Conservation (phyloP, 768 basidiomycete species). For the Macrolepiota albuminosa region DNA sequence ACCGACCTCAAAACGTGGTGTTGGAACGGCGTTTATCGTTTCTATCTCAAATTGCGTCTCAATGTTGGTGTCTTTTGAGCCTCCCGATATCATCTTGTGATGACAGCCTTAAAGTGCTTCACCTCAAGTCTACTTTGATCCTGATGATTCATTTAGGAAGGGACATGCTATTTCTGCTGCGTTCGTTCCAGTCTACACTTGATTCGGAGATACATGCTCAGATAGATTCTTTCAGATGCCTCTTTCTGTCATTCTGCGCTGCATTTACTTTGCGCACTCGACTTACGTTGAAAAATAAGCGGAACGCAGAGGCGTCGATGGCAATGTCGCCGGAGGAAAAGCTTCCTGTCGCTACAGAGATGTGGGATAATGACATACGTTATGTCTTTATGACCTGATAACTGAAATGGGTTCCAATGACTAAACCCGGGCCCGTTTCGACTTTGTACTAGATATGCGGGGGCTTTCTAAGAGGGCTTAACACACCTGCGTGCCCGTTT, state of each 20-base stretch:
- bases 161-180: conserved; percentile 54
- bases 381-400: conserved; percentile 49
- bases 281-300: conserved; percentile 37
- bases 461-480: no score
- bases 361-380: conserved; percentile 47
- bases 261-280: conserved; percentile 43
- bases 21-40: conserved; percentile 56
- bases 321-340: conserved; percentile 9
- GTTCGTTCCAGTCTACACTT: conserved; percentile 21
- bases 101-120: conserved; percentile 34
- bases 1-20: conserved; percentile 56
- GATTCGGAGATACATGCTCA: background rate
- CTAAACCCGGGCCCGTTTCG: no score
- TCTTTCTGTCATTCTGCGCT: conserved; percentile 36
- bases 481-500: no score
- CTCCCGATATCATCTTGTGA: background rate
- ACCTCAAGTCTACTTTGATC: conserved; percentile 55
- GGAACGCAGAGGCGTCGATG: conserved; percentile 25
- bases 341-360: conserved; percentile 23
- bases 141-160: conserved; percentile 43
- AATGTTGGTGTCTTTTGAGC: conserved; percentile 31
- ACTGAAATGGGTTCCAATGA: background rate
- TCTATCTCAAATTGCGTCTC: conserved; percentile 56
- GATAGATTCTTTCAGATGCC: conserved; percentile 26
- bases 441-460: no score